Base-by-base conservation (phyloP, 1,284 basidiomycete species). In the Sporisorium scitamineum region DNA sequence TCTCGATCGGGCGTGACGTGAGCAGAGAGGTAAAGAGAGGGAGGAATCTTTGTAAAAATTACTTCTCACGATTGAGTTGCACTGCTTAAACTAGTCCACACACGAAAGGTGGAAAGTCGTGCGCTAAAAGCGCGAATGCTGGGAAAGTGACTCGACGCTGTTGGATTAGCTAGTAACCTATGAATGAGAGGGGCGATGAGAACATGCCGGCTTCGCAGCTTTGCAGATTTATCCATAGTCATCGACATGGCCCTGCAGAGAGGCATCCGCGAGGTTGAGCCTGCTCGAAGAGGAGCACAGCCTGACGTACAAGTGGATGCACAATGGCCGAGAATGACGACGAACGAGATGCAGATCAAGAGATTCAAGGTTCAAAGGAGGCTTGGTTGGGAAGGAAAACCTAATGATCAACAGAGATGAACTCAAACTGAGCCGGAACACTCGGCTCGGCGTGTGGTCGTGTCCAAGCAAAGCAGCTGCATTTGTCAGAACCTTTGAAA, bases 371-470 rank as follows among this genome's bases (percentile, higher is more conserved):
- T 39, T 22, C 31, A 26, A 61, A 54, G 22, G 47, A 13, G 55
- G 51, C 34, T 52, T 39, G 63, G 56, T 65, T 52, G 56, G 44
- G 56, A 65, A 27, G 29, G n/a, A 6, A 20, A 55, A 51, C 37
- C 34, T 27, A 55, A 34, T 34, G 2, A 34, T 32, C 44, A 52
- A 24, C 32, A 26, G 22, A 42, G 42, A 27, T 20, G 41, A 48
- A 54, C 14, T 39, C 26, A 20, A 39, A 54, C 42, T 54, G 27
- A 59, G 61, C 48, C 22, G 9, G n/a, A 7, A n/a, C 24, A 14
- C 26, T 11, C 31, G 50, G 42, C 47, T 50, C 47, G 48, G 37
- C 32, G 18, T 20, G 45, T 20, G 50, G 13, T 31, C 27, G 53
- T 27, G 2, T 47, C 55, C 44, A 47, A 32, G 22, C 24, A 39